These are phyloP conservation scores for Pythium monospermum DNA, from an alignment of 352 stramenopile species.

Conservation along the genomic window DNA sequence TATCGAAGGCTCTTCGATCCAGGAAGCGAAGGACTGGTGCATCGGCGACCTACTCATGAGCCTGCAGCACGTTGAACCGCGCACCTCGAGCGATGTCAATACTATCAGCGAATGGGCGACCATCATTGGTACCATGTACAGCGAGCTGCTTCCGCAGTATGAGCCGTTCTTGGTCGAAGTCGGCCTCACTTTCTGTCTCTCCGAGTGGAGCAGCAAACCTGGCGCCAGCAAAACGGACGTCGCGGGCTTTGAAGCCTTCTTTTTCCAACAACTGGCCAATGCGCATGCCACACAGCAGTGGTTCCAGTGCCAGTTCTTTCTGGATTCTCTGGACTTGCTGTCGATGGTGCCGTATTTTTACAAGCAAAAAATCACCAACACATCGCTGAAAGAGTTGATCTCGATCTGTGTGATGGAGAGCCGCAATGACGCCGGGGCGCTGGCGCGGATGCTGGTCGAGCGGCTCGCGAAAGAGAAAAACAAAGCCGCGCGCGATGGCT, in stretches of 20 bases:
- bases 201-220: background rate
- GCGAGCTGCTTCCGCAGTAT: background rate
- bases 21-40: no score
- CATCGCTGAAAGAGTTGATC: background rate
- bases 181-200: background rate
- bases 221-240: no score
- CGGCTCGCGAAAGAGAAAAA: background rate
- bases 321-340: background rate
- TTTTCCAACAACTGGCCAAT: background rate
- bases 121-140: background rate
- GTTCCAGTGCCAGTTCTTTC: slow-evolving; percentile 1
- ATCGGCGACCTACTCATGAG: no score
- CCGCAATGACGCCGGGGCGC: background rate
- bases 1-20: no score
- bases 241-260: background rate
- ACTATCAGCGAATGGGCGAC: background rate
- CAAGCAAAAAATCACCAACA: background rate
- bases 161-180: background rate
- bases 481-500: background rate
- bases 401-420: background rate
- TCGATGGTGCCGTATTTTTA: background rate
- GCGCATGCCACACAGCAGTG: background rate
- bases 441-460: background rate
- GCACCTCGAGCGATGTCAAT: background rate
- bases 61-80: background rate